Evolutionary conservation across 2,329 filamentous ascomycete species (phyloP).

Genomic region (Alternaria angustiovoidea): DNA sequence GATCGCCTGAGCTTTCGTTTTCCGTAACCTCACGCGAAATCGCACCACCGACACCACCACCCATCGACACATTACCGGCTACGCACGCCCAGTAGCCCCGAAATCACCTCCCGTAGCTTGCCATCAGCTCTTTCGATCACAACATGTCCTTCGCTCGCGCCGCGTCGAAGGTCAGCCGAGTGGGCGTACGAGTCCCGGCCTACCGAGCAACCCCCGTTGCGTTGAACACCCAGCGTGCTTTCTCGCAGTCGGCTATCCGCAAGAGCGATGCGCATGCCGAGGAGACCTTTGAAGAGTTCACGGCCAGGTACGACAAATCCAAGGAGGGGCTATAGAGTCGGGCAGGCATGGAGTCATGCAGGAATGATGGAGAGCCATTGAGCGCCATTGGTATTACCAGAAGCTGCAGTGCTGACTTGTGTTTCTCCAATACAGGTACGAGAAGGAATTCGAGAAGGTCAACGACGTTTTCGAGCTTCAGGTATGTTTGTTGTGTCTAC

Average conservation of each 20-base stretch:
- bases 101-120: conserved; percentile 29
- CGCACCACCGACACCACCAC: conserved; percentile 37
- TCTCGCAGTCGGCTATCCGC: conserved; percentile 61
- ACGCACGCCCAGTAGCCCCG: conserved; percentile 31
- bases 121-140: conserved; percentile 37
- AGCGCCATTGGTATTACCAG: conserved; percentile 27
- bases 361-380: conserved; percentile 38
- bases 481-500: conserved; percentile 65
- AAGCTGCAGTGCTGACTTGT: conserved; percentile 39
- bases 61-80: conserved; percentile 32
- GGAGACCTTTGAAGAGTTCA: conserved; percentile 99
- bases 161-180: conserved; percentile 46
- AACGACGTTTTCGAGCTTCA: conserved; percentile 99
- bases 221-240: conserved; percentile 49
- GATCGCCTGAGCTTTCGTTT: conserved; percentile 36
- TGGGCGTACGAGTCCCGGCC: conserved; percentile 45
- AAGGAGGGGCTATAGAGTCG: conserved; percentile 25
- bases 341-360: conserved; percentile 24
- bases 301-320: conserved; percentile 76
- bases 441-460: conserved; percentile 98
- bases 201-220: conserved; percentile 45
- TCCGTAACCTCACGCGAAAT: conserved; percentile 32
- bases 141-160: conserved; percentile 51
- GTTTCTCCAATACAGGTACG: conserved; percentile 72
- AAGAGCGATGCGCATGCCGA: conserved; percentile 73